Evolutionary conservation across 1,139 yeast genomes (phyloP).

Genomic region (Suhomyces anneliseae): DNA sequence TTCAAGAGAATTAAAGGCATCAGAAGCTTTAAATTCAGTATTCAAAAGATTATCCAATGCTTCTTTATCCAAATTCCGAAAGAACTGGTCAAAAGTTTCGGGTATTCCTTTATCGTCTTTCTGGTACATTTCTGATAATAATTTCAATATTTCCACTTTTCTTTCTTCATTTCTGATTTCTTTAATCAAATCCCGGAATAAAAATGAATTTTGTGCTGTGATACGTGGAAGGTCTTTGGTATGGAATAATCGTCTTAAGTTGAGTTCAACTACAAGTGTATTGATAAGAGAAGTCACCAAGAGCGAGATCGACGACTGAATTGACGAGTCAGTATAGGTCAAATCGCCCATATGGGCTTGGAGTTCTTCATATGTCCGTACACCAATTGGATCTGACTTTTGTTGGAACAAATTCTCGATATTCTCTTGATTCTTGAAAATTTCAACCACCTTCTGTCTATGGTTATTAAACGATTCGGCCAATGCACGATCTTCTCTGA

Average conservation of each 20-base stretch:
- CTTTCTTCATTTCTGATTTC: constrained; percentile 16
- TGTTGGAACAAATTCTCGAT: constrained; percentile 17
- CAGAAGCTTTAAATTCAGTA: constrained; percentile 10
- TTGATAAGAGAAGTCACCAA: constrained; percentile 20
- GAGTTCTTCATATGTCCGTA: constrained; percentile 1
- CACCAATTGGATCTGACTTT: background rate
- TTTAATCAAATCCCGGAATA: constrained; percentile 19
- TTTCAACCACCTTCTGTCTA: constrained; percentile 18
- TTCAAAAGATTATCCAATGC: constrained; percentile 15
- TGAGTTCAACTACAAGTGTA: constrained; percentile 27
- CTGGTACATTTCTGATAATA: constrained; percentile 17
- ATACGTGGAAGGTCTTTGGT: constrained; percentile 10
- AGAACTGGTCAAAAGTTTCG: constrained; percentile 16
- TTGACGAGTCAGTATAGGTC: constrained; percentile 19
- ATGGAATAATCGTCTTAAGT: constrained; percentile 19
- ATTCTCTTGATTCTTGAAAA: constrained; percentile 17
- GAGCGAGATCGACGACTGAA: constrained; percentile 22
- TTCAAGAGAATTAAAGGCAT: constrained; percentile 23
- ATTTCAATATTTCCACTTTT: constrained; percentile 18
- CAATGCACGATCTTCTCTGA: constrained; percentile 13
- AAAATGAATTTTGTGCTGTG: constrained; percentile 10
- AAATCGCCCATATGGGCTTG: constrained; percentile 2
- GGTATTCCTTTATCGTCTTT: constrained; percentile 15
- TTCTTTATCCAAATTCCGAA: constrained; percentile 16
- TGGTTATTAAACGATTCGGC: constrained; percentile 20